phyloP scores from a whole-genome alignment of 257 asterid species.

The Penstemon barbatus region DNA sequence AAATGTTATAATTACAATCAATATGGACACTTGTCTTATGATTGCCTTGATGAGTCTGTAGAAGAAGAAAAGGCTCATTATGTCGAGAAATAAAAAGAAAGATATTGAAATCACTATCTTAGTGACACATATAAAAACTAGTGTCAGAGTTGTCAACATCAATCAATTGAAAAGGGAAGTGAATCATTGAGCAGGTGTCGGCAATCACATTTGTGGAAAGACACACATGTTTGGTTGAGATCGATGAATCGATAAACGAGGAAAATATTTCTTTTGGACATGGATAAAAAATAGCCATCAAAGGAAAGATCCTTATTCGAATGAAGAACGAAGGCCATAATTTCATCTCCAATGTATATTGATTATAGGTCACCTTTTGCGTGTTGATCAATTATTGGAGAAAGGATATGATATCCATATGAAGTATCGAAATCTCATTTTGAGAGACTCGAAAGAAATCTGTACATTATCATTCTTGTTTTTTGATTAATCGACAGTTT shows the following conservation, averaged over 20 bases:
- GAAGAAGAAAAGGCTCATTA: too few relatives aligned
- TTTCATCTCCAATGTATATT: not conserved
- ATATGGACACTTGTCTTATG: not conserved
- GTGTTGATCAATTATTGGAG: not conserved
- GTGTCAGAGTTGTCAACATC: too few relatives aligned
- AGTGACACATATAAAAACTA: not conserved
- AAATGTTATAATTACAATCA: not conserved
- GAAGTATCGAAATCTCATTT: not conserved
- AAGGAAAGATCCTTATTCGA: slow-evolving; percentile 2
- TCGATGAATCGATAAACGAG: not conserved
- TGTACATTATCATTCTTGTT: too few relatives aligned
- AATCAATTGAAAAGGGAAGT: not conserved
- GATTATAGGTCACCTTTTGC: not conserved
- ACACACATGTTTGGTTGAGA: not conserved
- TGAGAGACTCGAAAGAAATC: not conserved
- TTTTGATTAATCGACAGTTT: not conserved
- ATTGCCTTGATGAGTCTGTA: not conserved
- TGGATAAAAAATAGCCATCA: not conserved
- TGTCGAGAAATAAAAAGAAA: not conserved
- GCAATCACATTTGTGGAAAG: not conserved
- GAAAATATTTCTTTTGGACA: not conserved
- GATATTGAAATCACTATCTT: not conserved
- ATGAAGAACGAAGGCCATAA: not conserved
- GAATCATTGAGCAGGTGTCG: not conserved
- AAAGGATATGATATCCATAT: not conserved